Percentiles rank a stretch among this genome's conserved stretches.
Evolutionary conservation across 768 basidiomycete species (phyloP).

Genomic region (Nidularia sp.): DNA sequence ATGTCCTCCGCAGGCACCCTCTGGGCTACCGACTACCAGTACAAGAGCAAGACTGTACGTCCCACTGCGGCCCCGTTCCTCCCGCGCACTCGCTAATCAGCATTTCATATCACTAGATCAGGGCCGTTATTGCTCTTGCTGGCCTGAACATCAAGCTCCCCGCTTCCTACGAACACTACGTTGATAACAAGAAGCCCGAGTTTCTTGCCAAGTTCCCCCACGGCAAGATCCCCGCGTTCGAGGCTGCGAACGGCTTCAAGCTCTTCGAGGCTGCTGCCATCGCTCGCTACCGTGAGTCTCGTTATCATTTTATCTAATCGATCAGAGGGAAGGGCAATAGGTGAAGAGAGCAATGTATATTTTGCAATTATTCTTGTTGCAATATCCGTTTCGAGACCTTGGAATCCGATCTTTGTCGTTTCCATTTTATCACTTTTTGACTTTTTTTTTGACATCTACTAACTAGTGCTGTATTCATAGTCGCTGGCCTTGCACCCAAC

Average conservation of each 20-base stretch:
- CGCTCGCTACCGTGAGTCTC: constrained; percentile 80
- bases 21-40: constrained; percentile 42
- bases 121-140: constrained; percentile 55
- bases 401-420: constrained; percentile 25
- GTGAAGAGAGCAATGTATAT: constrained; percentile 34
- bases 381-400: constrained; percentile 53
- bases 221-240: constrained; percentile 84
- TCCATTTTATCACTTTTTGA: constrained; percentile 4
- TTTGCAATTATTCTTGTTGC: constrained; percentile 75
- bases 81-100: not conserved
- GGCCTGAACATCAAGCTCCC: constrained; percentile 56
- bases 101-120: constrained; percentile 28
- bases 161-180: constrained; percentile 50
- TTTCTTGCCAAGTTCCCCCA: constrained; percentile 73
- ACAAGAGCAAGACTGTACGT: constrained; percentile 14
- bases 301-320: constrained; percentile 26
- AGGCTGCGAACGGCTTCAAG: constrained; percentile 71
- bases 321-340: constrained; percentile 9
- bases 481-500: constrained; percentile 74
- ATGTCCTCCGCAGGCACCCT: constrained; percentile 65
- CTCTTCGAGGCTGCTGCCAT: constrained; percentile 79
- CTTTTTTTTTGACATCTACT: not conserved
- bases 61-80: not conserved
- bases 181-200: constrained; percentile 68
- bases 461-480: constrained; percentile 34